Base-by-base conservation (phyloP, 495 filamentous ascomycete genomes). In the Chaetomium cochliodes region DNA sequence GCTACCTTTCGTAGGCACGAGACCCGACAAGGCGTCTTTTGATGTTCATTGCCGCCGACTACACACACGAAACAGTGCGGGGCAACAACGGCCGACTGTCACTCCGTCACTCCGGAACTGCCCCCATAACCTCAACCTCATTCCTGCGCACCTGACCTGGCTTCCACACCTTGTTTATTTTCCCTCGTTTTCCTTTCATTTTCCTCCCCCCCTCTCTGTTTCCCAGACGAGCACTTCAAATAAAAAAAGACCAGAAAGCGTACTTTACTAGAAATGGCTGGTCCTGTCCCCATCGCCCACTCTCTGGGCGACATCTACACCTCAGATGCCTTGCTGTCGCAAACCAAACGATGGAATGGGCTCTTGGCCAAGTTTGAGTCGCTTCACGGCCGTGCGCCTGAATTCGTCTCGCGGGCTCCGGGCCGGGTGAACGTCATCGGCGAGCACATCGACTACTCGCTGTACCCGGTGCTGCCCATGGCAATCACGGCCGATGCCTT, bases 351-450 rank as follows among this genome's bases (percentile, higher is more conserved):
- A 72, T 98, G 92, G 88, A 82, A 88, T 46, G 76, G 73, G 26
- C 84, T 98, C 18, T 76, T 92, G 33, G 77, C 80, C 42, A 84
- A 84, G 63, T 98, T 98, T 76, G 78, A 87, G 69, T 79, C 86
- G 64, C 78, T 73, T n/a, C 97, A 92, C 78, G 86, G 84, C 63
- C 81, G 84, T 46, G 79, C 76, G 15, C 87, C 93, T 3, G 84
- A 92, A 50, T 98, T 97, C 70, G 86, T 98, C 8, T 85, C 94
- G 1, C 86, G 94, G 54, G 96, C 92, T 63, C 94, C 94, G 0
- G 94, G 94, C 57, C 85, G 94, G 63, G 94, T 98, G 65, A 98
- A 98, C 81, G 94, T 98, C 74, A 97, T 98, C 70, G 94, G 94
- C 73, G 94, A 98, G 81, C 94, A 98, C 79, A 97, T 98, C 72